Evolutionary conservation across 805 yeast species (phyloP), one percentile per base, ranked within the genome.

Genomic region (Yamadazyma olivae): DNA sequence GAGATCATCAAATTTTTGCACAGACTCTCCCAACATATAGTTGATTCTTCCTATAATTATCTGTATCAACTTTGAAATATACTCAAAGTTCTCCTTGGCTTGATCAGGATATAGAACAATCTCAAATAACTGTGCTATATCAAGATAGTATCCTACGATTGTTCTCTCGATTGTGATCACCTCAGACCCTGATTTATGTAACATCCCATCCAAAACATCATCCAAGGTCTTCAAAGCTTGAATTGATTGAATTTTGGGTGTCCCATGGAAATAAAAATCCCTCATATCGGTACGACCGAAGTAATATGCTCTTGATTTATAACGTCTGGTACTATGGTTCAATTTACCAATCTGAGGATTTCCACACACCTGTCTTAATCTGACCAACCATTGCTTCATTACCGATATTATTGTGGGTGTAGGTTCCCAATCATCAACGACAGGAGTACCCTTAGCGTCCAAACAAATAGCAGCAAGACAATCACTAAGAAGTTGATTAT

Each of bases 351-450:
- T 59, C 36, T 75, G 77, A 1, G 95, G 87, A 59, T 87, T 95
- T 40, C 93, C 85, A 48, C 97, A 91, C 0, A 85, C 70, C 49
- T 85, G 88, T 22, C 98, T 67, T 19, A 91, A 59, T 32, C 74
- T 67, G 5, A 70, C 65, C 6, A 91, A 61, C 93, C 95, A 87
- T 8, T 64, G 64, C 33, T 84, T 67, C 80, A 85, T 74, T n/a
- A 58, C 50, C 4, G 61, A 49, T 35, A 68, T 56, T 18, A 72
- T 55, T 1, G 67, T 48, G 0, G 61, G 43, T 12, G 77, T 49
- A 3, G 76, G 70, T 43, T 71, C 68, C 76, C 77, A 70, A 45
- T 68, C 74, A 8, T 67, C 69, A 3, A 61, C 50, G 1, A 66
- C 54, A 0, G 83, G 82, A 27, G 65, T 65, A 12, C 79, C 79